Evolutionary conservation across 495 filamentous ascomycete species (phyloP).

Genomic region (Cercophora sp.): DNA sequence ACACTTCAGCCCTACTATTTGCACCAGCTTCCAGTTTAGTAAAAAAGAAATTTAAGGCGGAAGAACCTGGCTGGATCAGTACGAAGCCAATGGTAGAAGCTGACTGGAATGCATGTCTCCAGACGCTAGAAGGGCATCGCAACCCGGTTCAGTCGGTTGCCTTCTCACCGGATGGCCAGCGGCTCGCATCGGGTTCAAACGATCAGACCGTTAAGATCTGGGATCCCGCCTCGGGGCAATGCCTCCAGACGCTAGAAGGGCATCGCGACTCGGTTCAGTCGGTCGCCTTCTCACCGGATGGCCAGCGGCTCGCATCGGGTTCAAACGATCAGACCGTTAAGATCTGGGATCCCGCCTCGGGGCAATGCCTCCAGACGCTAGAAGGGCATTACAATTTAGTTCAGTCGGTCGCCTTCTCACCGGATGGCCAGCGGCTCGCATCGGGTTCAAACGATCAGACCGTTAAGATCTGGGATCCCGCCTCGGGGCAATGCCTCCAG

Average conservation of each 20-base stretch:
- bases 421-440: neutral
- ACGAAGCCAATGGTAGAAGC: conserved; percentile 12
- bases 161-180: conserved; percentile 1
- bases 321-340: conserved; percentile 28
- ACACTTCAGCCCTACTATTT: conserved; percentile 15
- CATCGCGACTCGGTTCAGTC: conserved; percentile 1
- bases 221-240: neutral
- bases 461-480: neutral
- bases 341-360: conserved; percentile 51
- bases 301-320: conserved; percentile 26
- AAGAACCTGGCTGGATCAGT: conserved; percentile 17
- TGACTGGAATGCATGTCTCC: conserved; percentile 11
- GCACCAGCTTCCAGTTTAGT: conserved; percentile 12
- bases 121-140: neutral
- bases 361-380: conserved; percentile 22
- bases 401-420: neutral
- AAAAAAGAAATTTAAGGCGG: conserved; percentile 14
- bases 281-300: conserved; percentile 9
- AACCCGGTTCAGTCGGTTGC: neutral
- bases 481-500: neutral
- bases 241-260: neutral
- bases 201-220: neutral
- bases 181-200: neutral
- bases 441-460: neutral
- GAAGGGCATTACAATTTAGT: neutral